Base-by-base conservation (phyloP, 176 grass and related monocot genomes). In the Microstegium vimineum region DNA sequence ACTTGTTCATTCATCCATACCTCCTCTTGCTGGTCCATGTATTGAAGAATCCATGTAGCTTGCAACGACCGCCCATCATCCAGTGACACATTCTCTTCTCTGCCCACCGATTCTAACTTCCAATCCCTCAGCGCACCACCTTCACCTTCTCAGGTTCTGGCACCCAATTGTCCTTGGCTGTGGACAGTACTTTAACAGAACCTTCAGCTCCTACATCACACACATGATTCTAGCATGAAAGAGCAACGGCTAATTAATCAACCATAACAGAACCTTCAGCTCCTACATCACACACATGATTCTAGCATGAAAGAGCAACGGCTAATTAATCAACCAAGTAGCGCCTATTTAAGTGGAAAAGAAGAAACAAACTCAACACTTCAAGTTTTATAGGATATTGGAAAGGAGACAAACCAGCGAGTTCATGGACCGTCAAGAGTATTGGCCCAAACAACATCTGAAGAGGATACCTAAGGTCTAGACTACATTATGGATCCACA, bases 21-120 rank as follows among this genome's bases (percentile, higher is more conserved):
- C 81, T 97, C 86, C 78, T 98, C 86, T 90, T 98, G 86, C 11
- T 88, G 89, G 73, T 98, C 95, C 92, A 94, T 89, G 76, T 98
- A 95, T 42, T 95, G 95, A 41, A 76, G 85, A 76, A 98, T 93
- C 95, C 95, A 98, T 35, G 89, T 84, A 57, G 89, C 90, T 28
- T 93, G 92, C 10, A 85, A 94, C 30, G 62, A 89, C 56, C 75
- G 80, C 49, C 90, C 95, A 35, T 87, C 78, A 84, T 98, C 92
- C 79, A 95, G 76, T 70, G 85, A 91, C 41, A 91, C 82, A 61
- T 90, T 76, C 80, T 88, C 81, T 76, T 94, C 77, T 72, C 68
- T 51, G 68, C 32, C 76, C 69, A 66, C 82, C 87, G 71, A 86
- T 82, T 69, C 23, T 91, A 63, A 91, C 62, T 66, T 85, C 79